Conservation (phyloP, 768 basidiomycete genomes). For the Mycena rosella region DNA sequence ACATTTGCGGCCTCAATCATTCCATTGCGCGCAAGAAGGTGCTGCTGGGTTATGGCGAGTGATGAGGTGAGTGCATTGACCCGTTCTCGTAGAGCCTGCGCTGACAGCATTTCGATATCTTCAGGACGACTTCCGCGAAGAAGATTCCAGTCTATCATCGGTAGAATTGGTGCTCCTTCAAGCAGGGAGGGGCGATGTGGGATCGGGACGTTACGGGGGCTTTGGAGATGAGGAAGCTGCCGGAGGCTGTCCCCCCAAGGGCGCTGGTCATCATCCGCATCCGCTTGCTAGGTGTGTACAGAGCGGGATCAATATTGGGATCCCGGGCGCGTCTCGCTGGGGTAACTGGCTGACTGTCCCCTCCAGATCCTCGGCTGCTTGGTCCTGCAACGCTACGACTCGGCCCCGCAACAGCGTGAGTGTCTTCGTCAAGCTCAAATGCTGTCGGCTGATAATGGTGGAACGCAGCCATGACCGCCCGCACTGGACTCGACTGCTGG, state of each 20-base stretch:
- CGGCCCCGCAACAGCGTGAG: background rate
- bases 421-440: background rate
- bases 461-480: constrained; percentile 32
- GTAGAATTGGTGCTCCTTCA: constrained; percentile 22
- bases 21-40: too few relatives aligned
- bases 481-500: constrained; percentile 31
- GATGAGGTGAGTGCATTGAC: too few relatives aligned
- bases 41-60: too few relatives aligned
- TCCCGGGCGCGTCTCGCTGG: constrained; percentile 6
- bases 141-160: background rate
- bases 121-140: background rate
- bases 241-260: constrained; percentile 35
- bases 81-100: background rate
- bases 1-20: too few relatives aligned
- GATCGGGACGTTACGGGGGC: constrained; percentile 25
- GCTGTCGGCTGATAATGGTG: too few relatives aligned
- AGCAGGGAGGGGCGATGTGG: constrained; percentile 12
- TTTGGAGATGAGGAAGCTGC: constrained; percentile 38
- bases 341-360: background rate
- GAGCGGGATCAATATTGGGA: constrained; percentile 22
- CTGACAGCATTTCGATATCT: background rate
- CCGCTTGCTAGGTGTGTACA: constrained; percentile 41
- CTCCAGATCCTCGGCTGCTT: too few relatives aligned
- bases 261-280: constrained; percentile 34
- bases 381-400: too few relatives aligned